Conservation (phyloP, 345 rosid species). For the Eucalyptus sp. region DNA sequence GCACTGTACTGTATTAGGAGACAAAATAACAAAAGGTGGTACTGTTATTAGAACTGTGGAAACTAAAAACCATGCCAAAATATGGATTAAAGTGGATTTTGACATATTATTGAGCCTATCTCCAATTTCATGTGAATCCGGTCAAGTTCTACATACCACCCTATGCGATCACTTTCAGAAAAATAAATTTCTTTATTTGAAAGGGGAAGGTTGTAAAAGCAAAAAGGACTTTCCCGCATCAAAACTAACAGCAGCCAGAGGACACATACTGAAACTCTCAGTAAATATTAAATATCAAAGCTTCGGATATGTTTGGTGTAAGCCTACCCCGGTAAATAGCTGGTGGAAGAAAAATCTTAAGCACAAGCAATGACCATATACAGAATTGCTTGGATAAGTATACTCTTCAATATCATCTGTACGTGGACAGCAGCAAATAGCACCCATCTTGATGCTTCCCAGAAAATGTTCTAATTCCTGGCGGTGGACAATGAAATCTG, state of each 20-base stretch:
- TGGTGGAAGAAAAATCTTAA: slow-evolving; percentile 37
- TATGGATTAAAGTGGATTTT: background rate
- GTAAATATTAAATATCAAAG: background rate
- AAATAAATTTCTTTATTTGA: background rate
- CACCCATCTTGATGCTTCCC: slow-evolving; percentile 21
- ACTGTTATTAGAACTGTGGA: background rate
- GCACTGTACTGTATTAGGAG: slow-evolving; percentile 27
- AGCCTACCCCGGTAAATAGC: slow-evolving; percentile 42
- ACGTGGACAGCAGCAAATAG: slow-evolving; percentile 47
- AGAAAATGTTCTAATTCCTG: background rate
- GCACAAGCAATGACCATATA: slow-evolving; percentile 42
- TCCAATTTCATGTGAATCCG: background rate
- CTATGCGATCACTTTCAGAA: background rate
- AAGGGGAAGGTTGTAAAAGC: background rate
- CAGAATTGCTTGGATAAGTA: slow-evolving; percentile 25
- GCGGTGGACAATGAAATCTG: background rate
- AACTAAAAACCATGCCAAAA: background rate
- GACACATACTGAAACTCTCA: background rate
- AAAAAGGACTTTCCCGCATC: background rate
- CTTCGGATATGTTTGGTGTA: background rate
- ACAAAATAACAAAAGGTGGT: background rate
- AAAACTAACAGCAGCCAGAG: background rate
- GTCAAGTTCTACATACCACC: background rate
- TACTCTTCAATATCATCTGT: slow-evolving; percentile 47
- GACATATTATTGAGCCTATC: background rate